Base-by-base conservation (phyloP, 495 filamentous ascomycete species). In the Annulohypoxylon moriforme region DNA sequence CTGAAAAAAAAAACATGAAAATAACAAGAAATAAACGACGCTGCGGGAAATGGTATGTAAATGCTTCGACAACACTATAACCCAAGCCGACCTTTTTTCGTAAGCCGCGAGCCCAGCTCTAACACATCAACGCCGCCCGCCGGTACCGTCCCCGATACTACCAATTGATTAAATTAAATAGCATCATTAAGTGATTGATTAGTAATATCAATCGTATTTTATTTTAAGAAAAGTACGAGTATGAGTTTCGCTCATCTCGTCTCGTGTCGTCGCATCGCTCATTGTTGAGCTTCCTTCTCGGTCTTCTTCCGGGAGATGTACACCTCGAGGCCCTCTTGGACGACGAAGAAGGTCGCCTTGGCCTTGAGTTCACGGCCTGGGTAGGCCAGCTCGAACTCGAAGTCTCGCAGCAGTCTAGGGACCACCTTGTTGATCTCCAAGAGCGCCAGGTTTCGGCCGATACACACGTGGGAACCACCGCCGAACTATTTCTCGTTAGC, bases 401-500 rank as follows among this genome's bases (percentile, higher is more conserved):
- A 88, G 65, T 85, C 82, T 18, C 82, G 78, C 63, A 86, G 68
- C 14, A 86, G 75, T 38, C 80, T 76, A 8, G 86, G 83, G 11
- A 88, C 71, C 24, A 87, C 83, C 78, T 87, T 89, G 68, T 85
- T 87, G 61, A 89, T 85, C 77, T 89, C 86, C 22, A 89, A 73
- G n/a, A 85, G 76, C 4, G 81, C 85, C 6, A 89, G 72, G 71
- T 88, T 86, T 34, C 85, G 81, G 6, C 86, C 86, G 58, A 88
- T 87, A 69, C 86, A 89, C 0, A 85, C 64, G 58, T 86, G 85
- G 22, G 79, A 81, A 2, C 86, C 86, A 13, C 81, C 85, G 3
- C 86, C 85, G 47, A 89, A 89, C 73, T 85, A 58, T 31, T n/a
- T 24, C 11, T 11, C 16, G 27, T 50, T 46, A 46, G 42, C 60